Conservation (phyloP, 805 yeast species). For the Geotrichum ghanense region DNA sequence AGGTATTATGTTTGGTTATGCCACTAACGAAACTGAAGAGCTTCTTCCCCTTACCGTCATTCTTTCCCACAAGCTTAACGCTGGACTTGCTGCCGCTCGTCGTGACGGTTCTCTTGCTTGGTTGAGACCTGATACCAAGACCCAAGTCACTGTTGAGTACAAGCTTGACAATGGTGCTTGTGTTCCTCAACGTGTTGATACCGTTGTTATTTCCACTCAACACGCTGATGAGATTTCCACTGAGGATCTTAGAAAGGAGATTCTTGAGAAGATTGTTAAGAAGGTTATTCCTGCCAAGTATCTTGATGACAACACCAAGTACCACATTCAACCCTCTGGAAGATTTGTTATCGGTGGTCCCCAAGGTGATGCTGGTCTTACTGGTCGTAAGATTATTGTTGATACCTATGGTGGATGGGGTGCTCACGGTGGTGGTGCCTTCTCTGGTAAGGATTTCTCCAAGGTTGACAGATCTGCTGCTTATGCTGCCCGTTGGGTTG, state of each 20-base stretch:
- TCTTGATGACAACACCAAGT: constrained; percentile 88
- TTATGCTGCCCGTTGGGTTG: constrained; percentile 99
- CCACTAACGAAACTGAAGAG: constrained; percentile 98
- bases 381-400: constrained; percentile 98
- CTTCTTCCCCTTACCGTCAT: constrained; percentile 89
- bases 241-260: constrained; percentile 75
- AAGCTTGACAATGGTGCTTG: constrained; percentile 90
- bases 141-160: constrained; percentile 98
- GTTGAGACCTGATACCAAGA: constrained; percentile 99
- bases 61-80: constrained; percentile 91
- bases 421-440: constrained; percentile 99
- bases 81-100: constrained; percentile 94
- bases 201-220: constrained; percentile 94
- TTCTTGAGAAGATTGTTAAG: constrained; percentile 70
- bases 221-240: constrained; percentile 95
- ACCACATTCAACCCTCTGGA: constrained; percentile 99
- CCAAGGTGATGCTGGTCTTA: constrained; percentile 99
- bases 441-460: constrained; percentile 99
- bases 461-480: constrained; percentile 99
- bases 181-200: constrained; percentile 92
- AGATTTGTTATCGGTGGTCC: constrained; percentile 99
- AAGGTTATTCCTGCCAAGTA: constrained; percentile 85
- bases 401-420: constrained; percentile 99
- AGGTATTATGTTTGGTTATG: constrained; percentile 99
- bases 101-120: constrained; percentile 89